These are phyloP conservation scores for Septoria petroselini DNA, from an alignment of 2,329 filamentous ascomycete species.

Conservation along the genomic window DNA sequence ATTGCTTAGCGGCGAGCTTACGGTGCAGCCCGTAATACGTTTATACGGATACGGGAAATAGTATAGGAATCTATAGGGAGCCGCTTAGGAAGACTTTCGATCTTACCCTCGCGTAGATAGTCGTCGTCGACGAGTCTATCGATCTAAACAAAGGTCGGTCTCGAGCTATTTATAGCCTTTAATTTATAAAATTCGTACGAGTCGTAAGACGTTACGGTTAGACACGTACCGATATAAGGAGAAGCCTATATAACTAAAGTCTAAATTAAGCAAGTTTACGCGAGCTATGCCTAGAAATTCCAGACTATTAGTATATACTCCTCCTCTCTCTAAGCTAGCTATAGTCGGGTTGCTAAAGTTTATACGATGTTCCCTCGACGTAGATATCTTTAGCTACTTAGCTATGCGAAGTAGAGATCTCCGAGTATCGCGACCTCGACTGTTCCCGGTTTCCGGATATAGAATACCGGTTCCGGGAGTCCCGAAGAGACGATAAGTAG, in stretches of 20 bases:
- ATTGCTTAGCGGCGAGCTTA: no score
- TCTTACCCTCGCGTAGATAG: not conserved
- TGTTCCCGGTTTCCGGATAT: not conserved
- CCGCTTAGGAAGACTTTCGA: no score
- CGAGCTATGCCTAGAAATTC: constrained; percentile 14
- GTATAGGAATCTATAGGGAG: no score
- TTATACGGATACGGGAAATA: no score
- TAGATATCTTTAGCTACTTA: not conserved
- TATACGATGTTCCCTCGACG: not conserved
- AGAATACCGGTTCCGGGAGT: no score
- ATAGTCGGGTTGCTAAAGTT: no score
- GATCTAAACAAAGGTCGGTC: constrained; percentile 16
- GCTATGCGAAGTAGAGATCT: not conserved
- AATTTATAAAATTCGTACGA: constrained; percentile 20
- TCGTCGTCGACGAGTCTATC: constrained; percentile 11
- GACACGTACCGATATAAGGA: not conserved
- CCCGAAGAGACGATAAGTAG: no score
- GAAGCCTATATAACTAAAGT: constrained; percentile 1
- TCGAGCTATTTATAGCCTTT: constrained; percentile 22
- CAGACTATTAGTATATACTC: not conserved
- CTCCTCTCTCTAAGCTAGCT: no score
- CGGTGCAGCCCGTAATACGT: no score
- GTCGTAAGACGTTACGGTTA: constrained; percentile 21
- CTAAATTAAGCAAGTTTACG: constrained; percentile 15
- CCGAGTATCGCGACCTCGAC: not conserved